Conservation (phyloP, 2,329 filamentous ascomycete genomes). For the Cadophora gregata region DNA sequence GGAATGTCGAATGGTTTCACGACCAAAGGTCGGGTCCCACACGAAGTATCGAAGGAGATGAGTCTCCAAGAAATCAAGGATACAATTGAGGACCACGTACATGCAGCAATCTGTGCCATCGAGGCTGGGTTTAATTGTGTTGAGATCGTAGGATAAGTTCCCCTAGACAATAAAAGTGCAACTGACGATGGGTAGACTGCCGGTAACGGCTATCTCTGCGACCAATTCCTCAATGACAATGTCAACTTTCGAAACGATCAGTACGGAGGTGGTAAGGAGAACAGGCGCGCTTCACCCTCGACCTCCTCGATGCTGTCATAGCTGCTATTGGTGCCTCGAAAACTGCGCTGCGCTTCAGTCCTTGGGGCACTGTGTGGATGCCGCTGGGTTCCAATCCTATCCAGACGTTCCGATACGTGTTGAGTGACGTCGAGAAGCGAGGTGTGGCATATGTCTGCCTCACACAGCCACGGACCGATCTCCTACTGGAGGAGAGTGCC, state of each 20-base stretch:
- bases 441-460: constrained; percentile 30
- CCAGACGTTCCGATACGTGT: constrained; percentile 23
- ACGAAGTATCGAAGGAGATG: constrained; percentile 31
- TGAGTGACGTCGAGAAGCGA: constrained; percentile 29
- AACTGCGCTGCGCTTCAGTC: constrained; percentile 62
- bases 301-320: constrained; percentile 54
- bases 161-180: too few species aligned
- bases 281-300: constrained; percentile 53
- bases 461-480: constrained; percentile 28
- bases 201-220: constrained; percentile 57
- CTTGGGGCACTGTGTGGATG: constrained; percentile 46
- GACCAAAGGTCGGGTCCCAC: constrained; percentile 21
- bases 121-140: constrained; percentile 39
- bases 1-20: constrained; percentile 20
- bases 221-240: constrained; percentile 56
- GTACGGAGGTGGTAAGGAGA: constrained; percentile 36
- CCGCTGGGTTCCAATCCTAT: constrained; percentile 28
- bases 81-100: constrained; percentile 38
- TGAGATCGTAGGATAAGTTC: constrained; percentile 35
- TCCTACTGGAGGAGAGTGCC: constrained; percentile 20
- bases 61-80: constrained; percentile 38
- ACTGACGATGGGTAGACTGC: constrained; percentile 17
- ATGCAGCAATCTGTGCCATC: constrained; percentile 39
- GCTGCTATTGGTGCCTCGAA: constrained; percentile 56
- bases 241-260: constrained; percentile 58